These are phyloP conservation scores for Aegilops bicornis DNA, from an alignment of 176 grass and related monocot genomes.

Conservation along the genomic window DNA sequence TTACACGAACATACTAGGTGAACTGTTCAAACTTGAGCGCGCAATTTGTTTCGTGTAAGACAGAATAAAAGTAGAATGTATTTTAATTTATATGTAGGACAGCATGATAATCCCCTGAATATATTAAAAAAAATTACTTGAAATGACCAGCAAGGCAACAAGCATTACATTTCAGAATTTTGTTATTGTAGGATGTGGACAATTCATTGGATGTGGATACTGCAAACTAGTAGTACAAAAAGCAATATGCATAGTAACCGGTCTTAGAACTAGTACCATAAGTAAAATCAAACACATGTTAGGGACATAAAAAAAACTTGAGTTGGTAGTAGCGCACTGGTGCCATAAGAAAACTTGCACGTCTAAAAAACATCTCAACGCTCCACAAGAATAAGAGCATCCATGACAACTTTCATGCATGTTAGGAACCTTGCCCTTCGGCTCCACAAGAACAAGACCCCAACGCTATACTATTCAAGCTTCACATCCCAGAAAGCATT, in stretches of 20 bases:
- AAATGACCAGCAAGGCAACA: neutral
- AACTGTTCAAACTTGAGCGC: neutral
- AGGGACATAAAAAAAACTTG: neutral
- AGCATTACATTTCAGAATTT: neutral
- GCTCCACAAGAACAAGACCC: too few relatives aligned
- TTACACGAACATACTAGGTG: neutral
- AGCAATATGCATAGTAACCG: neutral
- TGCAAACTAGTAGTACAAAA: neutral
- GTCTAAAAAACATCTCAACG: neutral
- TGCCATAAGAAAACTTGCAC: neutral
- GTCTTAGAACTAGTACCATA: neutral
- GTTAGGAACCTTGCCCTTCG: too few relatives aligned
- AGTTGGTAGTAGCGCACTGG: neutral
- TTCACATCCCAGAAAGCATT: too few relatives aligned
- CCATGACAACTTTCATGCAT: too few relatives aligned
- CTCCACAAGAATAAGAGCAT: too few relatives aligned
- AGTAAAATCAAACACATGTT: neutral
- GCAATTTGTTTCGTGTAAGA: neutral
- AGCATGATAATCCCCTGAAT: conserved; percentile 1
- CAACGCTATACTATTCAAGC: too few relatives aligned
- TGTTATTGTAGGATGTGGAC: neutral
- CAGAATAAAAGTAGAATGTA: neutral
- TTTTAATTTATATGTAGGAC: neutral
- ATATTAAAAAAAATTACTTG: neutral
- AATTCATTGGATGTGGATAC: neutral